Base-by-base conservation (phyloP, 2,329 filamentous ascomycete genomes). In the Blumeriella jaapii region DNA sequence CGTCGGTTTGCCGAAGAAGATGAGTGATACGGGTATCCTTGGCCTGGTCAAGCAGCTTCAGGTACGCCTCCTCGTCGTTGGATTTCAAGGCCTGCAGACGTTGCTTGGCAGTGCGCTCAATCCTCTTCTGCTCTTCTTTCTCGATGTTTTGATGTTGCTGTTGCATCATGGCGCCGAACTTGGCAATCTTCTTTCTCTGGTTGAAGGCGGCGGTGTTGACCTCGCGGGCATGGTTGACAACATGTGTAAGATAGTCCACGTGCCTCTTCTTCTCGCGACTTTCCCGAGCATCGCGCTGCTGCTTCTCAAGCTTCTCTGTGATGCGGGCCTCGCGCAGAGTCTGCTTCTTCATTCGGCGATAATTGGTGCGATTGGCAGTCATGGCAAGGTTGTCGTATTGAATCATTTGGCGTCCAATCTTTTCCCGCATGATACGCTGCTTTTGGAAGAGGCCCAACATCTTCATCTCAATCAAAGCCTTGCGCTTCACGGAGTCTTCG, bases 1-100 rank as follows among this genome's bases (percentile, higher is more conserved):
- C 87, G 59, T 98, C 89, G 33, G 91, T 98, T 63, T 98, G 91
- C 56, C 84, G 85, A 51, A 98, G 79, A 54, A 98, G 66, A 59
- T 98, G 91, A 6, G 91, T 94, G 47, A 98, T 98, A 78, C 91
- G 89, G 24, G 89, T 96, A 66, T 98, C 91, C 68, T 98, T 98
- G 54, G 91, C 91, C 61, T 98, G 89, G 55, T 93, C 91, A 52
- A 98, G 79, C 55, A 98, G 71, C 62, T 95, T 95, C 62, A 98
- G 74, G 59, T 98, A 98, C 1, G 91, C 93, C 63, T 96, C 91
- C 65, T 98, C 91, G 59, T 98, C 91, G 76, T 98, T 93, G 53
- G 91, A 89, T 65, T 95, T 96, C 58, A 98, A 71, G 42, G 91
- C 91, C 61, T 96, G 89, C 47, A 98, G 78, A 95, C 91, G 91